Evolutionary conservation across 257 asterid species (phyloP), one percentile per base, ranked within the genome.

Genomic region (Leptodermis oblonga): DNA sequence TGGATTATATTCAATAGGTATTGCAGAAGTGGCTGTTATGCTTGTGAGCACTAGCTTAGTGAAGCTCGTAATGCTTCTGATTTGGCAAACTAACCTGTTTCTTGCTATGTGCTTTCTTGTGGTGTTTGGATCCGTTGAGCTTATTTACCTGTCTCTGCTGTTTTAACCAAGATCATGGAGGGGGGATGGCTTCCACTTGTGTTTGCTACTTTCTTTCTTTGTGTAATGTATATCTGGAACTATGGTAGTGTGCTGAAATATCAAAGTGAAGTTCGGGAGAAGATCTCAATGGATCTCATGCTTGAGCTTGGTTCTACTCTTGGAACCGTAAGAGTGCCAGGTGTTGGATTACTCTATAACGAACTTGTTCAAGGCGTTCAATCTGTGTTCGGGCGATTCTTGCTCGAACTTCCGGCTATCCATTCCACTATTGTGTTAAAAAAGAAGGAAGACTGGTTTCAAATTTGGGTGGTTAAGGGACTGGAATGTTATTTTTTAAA

Each of bases 171-270:
- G 82, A 78, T 94, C 42, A 20, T 28, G 2, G 97, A 91, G 71
- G 99, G 99, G n/a, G 99, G 99, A 39, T 94, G 99, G 99, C 88
- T 94, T 67, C 98, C 98, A 0, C 81, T 94, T 12, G 96, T 73
- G 22, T 91, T 89, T 55, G 98, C 98, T 13, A 70, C 86, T 8
- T 79, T 86, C 78, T 91, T 94, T 79, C 97, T 94, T 31, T 79
- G 87, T 13, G 64, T 86, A 15, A 94, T 91, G 99, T 91, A 91
- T 76, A 82, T 83, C 1, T 91, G 99, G 98, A 91, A 94, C 74
- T 94, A 94, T 10, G 98, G 99, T 2, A 94, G 97, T 22, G 92
- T 91, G 55, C 41, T 91, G 51, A 91, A 91, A 80, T 94, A 94
- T 80, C 92, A 81, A 10, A 89, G 92, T 11, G 99, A 94, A 72